These are phyloP conservation scores for Micractinium conductrix DNA, from an alignment of 139 green algal genomes.

Conservation along the genomic window DNA sequence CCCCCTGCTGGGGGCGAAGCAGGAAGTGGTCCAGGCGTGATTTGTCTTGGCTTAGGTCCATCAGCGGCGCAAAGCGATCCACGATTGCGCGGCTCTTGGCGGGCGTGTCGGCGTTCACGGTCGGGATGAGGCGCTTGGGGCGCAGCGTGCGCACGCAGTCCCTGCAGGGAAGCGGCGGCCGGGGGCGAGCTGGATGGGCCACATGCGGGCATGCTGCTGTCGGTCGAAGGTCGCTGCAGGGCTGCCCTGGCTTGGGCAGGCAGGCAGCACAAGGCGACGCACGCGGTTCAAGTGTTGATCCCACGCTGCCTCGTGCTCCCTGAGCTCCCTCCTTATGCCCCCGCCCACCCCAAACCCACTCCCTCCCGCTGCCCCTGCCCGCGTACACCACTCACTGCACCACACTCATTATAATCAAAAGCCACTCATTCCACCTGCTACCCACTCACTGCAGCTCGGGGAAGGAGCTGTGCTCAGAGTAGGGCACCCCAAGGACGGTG, in stretches of 20 bases:
- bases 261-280: background rate
- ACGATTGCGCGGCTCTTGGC: conserved; percentile 48
- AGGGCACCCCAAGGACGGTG: conserved; percentile 57
- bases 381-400: no score
- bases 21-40: background rate
- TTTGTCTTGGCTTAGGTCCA: conserved; percentile 64
- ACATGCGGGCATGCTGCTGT: background rate
- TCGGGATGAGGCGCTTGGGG: conserved; percentile 67
- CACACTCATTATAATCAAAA: background rate
- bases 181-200: background rate
- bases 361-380: no score
- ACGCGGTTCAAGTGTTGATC: no score
- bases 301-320: no score
- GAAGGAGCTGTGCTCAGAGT: conserved; percentile 66
- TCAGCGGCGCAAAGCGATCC: conserved; percentile 66
- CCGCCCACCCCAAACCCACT: no score
- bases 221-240: background rate
- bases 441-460: conserved; percentile 46
- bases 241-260: background rate
- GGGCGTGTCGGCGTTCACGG: conserved; percentile 61
- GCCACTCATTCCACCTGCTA: background rate
- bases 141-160: conserved; percentile 61
- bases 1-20: background rate
- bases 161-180: background rate
- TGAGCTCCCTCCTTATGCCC: no score